Conservation (phyloP, 345 rosid species). For the Euclidium syriacum region DNA sequence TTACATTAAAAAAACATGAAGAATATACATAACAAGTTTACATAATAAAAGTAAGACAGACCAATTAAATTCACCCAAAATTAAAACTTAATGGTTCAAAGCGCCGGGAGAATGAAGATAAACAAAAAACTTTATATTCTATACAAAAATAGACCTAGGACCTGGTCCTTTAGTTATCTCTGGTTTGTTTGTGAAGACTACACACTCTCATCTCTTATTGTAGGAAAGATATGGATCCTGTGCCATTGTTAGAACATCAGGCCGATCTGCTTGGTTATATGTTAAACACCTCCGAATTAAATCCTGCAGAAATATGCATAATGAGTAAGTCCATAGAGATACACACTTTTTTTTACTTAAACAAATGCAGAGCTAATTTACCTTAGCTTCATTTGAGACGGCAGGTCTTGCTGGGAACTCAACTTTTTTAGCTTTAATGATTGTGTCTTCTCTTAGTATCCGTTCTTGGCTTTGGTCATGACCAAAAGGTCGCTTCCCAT, state of each 20-base stretch:
- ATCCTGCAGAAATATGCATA: conserved; percentile 45
- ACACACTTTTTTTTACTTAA: neutral
- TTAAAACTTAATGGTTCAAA: neutral
- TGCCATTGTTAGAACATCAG: conserved; percentile 78
- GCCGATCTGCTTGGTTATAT: conserved; percentile 86
- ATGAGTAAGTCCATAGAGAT: conserved; percentile 1
- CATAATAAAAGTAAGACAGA: neutral
- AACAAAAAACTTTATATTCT: conserved; percentile 15
- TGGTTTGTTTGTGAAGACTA: conserved; percentile 29
- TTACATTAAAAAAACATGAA: conserved; percentile 5
- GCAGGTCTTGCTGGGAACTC: conserved; percentile 95
- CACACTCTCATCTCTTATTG: conserved; percentile 50
- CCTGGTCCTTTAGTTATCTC: conserved; percentile 7
- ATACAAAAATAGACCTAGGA: conserved; percentile 10
- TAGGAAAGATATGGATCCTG: conserved; percentile 83
- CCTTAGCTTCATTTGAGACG: conserved; percentile 93
- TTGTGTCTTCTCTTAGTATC: conserved; percentile 91
- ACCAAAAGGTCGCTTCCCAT: conserved; percentile 93
- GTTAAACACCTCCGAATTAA: conserved; percentile 87
- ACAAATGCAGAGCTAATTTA: conserved; percentile 21
- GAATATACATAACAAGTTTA: conserved; percentile 9
- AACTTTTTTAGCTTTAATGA: conserved; percentile 90
- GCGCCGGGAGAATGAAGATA: neutral
- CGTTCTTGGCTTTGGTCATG: conserved; percentile 98
- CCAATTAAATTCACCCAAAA: conserved; percentile 4